Conservation (phyloP, 495 filamentous ascomycete genomes). For the Penicillium odoratum region DNA sequence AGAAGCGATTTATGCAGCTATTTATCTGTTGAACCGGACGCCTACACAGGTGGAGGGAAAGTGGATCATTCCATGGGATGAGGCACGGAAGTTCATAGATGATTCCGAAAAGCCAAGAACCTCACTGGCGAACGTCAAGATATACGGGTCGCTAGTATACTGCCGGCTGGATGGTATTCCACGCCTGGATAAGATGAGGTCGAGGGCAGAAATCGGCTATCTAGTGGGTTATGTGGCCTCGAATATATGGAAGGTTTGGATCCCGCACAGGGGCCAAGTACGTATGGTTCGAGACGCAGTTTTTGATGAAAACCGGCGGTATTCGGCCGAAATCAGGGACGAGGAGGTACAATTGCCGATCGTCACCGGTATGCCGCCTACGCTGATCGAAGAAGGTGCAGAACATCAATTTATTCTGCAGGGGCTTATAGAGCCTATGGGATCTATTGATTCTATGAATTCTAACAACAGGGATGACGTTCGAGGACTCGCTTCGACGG, state of each 20-base stretch:
- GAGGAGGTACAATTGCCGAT: background rate
- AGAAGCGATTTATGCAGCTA: background rate
- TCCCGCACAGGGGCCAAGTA: background rate
- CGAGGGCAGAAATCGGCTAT: conserved; percentile 7
- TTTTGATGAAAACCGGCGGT: background rate
- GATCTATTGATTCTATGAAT: no score
- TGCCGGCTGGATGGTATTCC: background rate
- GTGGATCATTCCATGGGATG: conserved; percentile 5
- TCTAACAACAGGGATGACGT: no score
- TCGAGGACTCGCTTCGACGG: no score
- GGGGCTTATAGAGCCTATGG: no score
- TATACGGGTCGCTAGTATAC: conserved; percentile 9
- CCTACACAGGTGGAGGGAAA: conserved; percentile 1
- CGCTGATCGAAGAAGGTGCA: no score
- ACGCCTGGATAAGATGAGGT: conserved; percentile 9
- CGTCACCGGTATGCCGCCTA: no score
- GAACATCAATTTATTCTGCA: no score
- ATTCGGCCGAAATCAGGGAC: background rate
- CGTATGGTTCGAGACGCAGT: no score
- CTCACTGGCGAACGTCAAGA: conserved; percentile 7
- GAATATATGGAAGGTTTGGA: conserved; percentile 13
- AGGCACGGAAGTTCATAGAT: background rate
- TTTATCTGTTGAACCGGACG: conserved; percentile 12
- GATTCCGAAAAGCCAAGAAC: background rate
- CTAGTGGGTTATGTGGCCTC: conserved; percentile 10